These are phyloP conservation scores for Sporothrix variecibatus DNA, from an alignment of 2,329 filamentous ascomycete genomes.

Conservation along the genomic window DNA sequence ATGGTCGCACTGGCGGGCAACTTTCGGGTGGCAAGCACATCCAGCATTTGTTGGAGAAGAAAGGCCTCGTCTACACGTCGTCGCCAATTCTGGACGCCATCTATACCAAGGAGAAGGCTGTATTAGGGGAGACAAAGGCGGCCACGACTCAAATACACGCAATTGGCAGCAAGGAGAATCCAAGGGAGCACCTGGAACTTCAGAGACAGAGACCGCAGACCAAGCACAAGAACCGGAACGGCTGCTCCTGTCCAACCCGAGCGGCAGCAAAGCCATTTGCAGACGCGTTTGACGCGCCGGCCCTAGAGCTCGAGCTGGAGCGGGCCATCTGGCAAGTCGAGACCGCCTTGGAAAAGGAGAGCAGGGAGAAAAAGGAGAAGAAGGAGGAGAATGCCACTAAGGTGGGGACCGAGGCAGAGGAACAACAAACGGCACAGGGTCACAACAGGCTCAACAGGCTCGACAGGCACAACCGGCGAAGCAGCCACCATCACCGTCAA, in stretches of 20 bases:
- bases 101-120: constrained; percentile 53
- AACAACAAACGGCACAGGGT: not conserved
- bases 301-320: constrained; percentile 72
- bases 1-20: constrained; percentile 87
- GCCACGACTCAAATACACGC: constrained; percentile 30
- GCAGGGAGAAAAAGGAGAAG: constrained; percentile 28
- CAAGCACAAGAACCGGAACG: constrained; percentile 42
- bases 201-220: too few species aligned
- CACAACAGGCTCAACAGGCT: not conserved
- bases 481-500: not conserved
- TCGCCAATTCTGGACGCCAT: constrained; percentile 71
- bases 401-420: not conserved
- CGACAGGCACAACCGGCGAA: not conserved
- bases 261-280: constrained; percentile 39
- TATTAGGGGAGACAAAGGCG: constrained; percentile 34
- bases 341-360: constrained; percentile 46
- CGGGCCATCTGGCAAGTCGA: constrained; percentile 75
- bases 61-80: constrained; percentile 66
- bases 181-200: too few species aligned
- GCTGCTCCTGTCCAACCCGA: constrained; percentile 43
- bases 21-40: constrained; percentile 82
- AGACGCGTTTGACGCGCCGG: constrained; percentile 64
- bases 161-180: constrained; percentile 29
- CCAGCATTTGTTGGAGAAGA: constrained; percentile 75
- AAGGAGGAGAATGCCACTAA: not conserved